Conservation (phyloP, 352 stramenopile genomes). For the Globisporangium nodosum region DNA sequence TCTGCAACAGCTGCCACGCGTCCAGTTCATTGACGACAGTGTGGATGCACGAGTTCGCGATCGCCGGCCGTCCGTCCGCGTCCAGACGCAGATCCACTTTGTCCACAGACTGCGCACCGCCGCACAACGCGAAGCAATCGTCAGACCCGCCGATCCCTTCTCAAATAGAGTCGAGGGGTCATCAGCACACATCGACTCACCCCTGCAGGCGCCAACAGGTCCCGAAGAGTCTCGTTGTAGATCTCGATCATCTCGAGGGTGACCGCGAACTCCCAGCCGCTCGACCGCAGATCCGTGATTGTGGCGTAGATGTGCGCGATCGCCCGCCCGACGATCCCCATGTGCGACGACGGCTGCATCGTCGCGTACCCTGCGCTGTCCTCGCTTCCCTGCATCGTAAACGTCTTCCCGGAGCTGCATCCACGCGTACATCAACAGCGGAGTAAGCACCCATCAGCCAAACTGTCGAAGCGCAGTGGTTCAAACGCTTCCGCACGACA, state of each 20-base stretch:
- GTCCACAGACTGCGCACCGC: slow-evolving; percentile 33
- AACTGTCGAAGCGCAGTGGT: not conserved
- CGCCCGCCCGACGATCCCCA: slow-evolving; percentile 76
- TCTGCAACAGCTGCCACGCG: slow-evolving; percentile 61
- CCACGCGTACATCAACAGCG: not conserved
- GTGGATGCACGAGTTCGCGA: slow-evolving; percentile 63
- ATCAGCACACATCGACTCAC: slow-evolving; percentile 22
- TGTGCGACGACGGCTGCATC: slow-evolving; percentile 43
- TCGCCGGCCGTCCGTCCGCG: slow-evolving; percentile 49
- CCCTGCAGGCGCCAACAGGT: slow-evolving; percentile 78
- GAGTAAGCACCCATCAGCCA: not conserved
- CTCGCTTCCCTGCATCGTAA: slow-evolving; percentile 83
- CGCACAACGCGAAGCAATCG: not conserved
- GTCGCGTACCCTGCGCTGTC: slow-evolving; percentile 20
- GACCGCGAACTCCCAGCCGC: slow-evolving; percentile 70
- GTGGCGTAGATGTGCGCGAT: slow-evolving; percentile 75
- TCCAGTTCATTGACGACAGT: slow-evolving; percentile 47
- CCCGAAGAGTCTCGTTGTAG: slow-evolving; percentile 96
- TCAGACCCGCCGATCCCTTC: not conserved
- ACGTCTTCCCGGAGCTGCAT: slow-evolving; percentile 78
- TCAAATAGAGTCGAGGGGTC: not conserved
- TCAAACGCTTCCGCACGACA: not conserved
- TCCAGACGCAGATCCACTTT: slow-evolving; percentile 74
- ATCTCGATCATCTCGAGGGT: slow-evolving; percentile 93
- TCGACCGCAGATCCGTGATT: slow-evolving; percentile 51